Base-by-base conservation (phyloP, 1,139 yeast species). In the Pneumocystis jirovecii region DNA sequence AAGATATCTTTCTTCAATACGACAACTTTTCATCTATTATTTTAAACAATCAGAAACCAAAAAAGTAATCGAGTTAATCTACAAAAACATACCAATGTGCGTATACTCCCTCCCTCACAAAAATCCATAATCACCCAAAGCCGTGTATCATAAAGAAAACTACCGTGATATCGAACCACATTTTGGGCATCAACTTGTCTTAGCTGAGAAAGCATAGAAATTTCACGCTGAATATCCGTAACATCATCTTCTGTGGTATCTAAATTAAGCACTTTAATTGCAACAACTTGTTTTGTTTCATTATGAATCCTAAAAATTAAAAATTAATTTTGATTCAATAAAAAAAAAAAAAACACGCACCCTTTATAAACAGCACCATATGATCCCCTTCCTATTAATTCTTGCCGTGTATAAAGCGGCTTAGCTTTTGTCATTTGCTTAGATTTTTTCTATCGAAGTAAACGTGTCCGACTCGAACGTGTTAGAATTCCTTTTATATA, bases 41-140 rank as follows among this genome's bases (percentile, higher is more conserved):
- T 50, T 25, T 40, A 64, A n/a, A 64, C 45, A 31, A 31, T 12
- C 15, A 59, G 10, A 34, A 15, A 25, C 60, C 60, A 2, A 4
- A 17, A n/a, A 15, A 19, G 17, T 45, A 62, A 31, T 63, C n/a
- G 34, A 12, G 37, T 5, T 10, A 31, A 6, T 3, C n/a, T 31
- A 37, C 19, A 42, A 39, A 31, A 45, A 60, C 68, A 34, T 56
- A 67, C 69, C 64, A 95, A 77, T 0, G 97, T 89, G 66, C 98
- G 79, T 63, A 95, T 83, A 0, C 96, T 88, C 0, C 99, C 99
- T 17, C 98, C 99, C 0, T 96, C 95, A 75, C 98, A 93, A 73
- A 88, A 84, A 73, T 95, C 98, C 97, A 95, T 95, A 66, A 95
- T 85, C 74, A 95, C 91, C 98, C 99, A 95, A 50, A 95, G 78